Evolutionary conservation across 2,329 filamentous ascomycete species (phyloP).

Genomic region (Huntiella abstrusa): DNA sequence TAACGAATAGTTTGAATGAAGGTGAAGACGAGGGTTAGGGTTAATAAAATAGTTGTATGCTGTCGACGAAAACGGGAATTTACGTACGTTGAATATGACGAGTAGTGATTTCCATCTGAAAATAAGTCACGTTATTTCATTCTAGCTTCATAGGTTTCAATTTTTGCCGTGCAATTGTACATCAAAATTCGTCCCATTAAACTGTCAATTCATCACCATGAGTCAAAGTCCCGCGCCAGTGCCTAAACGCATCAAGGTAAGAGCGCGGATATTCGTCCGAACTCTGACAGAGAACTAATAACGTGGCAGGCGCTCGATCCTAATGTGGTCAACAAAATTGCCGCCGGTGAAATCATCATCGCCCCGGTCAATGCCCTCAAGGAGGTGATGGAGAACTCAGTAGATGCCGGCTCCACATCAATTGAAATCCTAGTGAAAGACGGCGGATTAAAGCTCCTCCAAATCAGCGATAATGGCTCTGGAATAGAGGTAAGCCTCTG

Average conservation of each 20-base stretch:
- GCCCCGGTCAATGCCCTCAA: constrained; percentile 92
- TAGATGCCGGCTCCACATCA: constrained; percentile 87
- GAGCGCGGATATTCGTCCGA: not conserved
- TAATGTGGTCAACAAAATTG: constrained; percentile 96
- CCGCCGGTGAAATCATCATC: constrained; percentile 94
- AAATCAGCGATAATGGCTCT: constrained; percentile 93
- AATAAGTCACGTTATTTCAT: too few species aligned
- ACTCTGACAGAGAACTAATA: not conserved
- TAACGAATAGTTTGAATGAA: too few species aligned
- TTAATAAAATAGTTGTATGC: too few species aligned
- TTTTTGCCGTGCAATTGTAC: too few species aligned
- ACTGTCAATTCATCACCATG: too few species aligned
- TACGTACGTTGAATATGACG: too few species aligned
- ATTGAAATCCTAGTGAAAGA: constrained; percentile 88
- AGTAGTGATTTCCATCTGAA: too few species aligned
- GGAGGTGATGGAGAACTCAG: constrained; percentile 89
- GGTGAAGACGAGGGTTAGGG: too few species aligned
- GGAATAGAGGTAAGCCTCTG: constrained; percentile 60
- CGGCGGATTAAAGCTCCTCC: constrained; percentile 80
- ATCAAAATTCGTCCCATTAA: too few species aligned
- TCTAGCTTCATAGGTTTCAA: too few species aligned
- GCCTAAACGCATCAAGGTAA: constrained; percentile 7
- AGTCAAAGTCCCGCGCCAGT: not conserved
- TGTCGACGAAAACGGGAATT: too few species aligned
- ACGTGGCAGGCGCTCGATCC: constrained; percentile 54